Conservation (phyloP, 768 basidiomycete genomes). For the Dentipellis fragilis region DNA sequence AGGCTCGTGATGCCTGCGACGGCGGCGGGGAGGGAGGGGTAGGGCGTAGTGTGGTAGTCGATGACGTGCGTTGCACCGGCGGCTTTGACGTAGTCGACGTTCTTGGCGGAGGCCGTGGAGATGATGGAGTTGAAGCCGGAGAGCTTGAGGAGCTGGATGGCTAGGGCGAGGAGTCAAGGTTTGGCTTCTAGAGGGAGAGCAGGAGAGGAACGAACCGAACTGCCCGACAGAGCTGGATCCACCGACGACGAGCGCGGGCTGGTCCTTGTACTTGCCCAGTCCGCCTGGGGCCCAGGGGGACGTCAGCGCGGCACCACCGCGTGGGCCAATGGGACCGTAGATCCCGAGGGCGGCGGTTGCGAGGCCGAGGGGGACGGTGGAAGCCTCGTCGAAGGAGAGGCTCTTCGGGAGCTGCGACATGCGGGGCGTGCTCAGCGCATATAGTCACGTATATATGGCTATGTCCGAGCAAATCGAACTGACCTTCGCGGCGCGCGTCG, state of each 20-base stretch:
- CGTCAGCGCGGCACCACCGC: conserved; percentile 28
- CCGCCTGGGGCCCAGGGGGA: conserved; percentile 28
- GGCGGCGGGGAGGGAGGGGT: conserved; percentile 1
- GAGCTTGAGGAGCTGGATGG: conserved; percentile 12
- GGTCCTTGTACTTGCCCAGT: conserved; percentile 31
- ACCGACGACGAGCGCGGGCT: conserved; percentile 37
- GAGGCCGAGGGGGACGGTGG: conserved; percentile 39
- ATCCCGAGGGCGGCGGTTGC: conserved; percentile 40
- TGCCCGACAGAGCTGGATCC: conserved; percentile 42
- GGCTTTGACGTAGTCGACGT: conserved; percentile 2
- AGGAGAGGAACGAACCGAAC: conserved; percentile 22
- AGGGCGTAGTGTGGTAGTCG: conserved; percentile 10
- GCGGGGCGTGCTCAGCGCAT: not conserved
- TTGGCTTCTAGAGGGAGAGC: not conserved
- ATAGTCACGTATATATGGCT: not conserved
- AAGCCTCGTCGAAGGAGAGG: conserved; percentile 37
- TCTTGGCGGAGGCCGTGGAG: conserved; percentile 10
- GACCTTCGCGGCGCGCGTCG: conserved; percentile 12
- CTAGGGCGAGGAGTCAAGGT: not conserved
- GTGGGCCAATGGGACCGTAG: conserved; percentile 24
- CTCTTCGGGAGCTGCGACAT: conserved; percentile 32
- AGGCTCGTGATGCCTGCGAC: conserved; percentile 6
- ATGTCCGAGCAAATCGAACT: not conserved
- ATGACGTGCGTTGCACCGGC: conserved; percentile 14
- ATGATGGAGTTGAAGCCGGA: conserved; percentile 13